Percentiles rank a stretch among this genome's conserved stretches.
Conservation (phyloP, 805 yeast genomes). For the Yarrowia osloensis region DNA sequence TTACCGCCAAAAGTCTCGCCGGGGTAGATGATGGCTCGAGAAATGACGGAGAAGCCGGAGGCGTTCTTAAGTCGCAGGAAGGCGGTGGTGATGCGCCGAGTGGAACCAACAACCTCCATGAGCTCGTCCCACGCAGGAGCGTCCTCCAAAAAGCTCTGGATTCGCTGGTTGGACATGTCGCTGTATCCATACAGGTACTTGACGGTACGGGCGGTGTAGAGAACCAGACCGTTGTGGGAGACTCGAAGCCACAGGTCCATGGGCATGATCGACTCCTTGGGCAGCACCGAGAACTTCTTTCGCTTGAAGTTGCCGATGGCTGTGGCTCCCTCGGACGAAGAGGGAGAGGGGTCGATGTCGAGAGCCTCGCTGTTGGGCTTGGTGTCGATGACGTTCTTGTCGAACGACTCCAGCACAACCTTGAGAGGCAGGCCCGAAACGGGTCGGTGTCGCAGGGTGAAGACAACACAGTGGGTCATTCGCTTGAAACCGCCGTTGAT, state of each 20-base stretch:
- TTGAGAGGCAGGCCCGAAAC: constrained; percentile 5
- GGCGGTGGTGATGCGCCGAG: constrained; percentile 19
- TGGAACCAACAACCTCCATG: background rate
- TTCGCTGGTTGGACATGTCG: background rate
- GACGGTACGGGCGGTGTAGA: constrained; percentile 5
- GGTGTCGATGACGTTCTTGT: constrained; percentile 17
- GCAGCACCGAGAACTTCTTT: constrained; percentile 22
- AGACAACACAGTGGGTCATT: constrained; percentile 17
- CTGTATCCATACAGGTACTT: constrained; percentile 19
- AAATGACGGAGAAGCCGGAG: background rate
- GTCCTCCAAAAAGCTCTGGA: background rate
- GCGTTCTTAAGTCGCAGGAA: background rate
- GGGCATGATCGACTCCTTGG: constrained; percentile 19
- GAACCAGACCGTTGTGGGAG: constrained; percentile 20
- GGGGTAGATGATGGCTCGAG: constrained; percentile 17
- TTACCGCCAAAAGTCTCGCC: constrained; percentile 20
- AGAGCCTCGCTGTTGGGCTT: constrained; percentile 22
- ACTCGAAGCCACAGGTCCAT: constrained; percentile 29
- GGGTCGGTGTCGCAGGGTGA: background rate
- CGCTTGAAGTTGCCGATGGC: constrained; percentile 15
- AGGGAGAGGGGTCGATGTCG: background rate
- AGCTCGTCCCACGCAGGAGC: constrained; percentile 1
- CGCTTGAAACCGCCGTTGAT: constrained; percentile 16
- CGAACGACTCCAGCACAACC: background rate
- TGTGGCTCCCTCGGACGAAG: constrained; percentile 20